Percentiles rank a stretch among this genome's conserved stretches.
Evolutionary conservation across 345 rosid genomes (phyloP).

Genomic region (Anacardium occidentale): DNA sequence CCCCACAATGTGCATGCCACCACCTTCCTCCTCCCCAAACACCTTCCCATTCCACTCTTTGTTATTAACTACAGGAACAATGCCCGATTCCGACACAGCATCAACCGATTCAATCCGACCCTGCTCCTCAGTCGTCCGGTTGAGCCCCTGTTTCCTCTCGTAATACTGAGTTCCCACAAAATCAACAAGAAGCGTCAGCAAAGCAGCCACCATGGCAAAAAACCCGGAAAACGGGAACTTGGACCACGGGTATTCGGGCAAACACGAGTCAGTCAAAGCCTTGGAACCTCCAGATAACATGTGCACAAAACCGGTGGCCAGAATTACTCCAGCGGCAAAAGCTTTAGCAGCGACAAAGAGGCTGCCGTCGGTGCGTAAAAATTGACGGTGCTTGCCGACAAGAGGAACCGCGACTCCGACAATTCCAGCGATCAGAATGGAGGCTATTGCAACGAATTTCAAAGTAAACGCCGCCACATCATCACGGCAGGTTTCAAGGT

Average conservation of each 20-base stretch:
- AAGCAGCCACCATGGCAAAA: slow-evolving; percentile 79
- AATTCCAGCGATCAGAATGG: slow-evolving; percentile 65
- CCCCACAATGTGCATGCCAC: slow-evolving; percentile 88
- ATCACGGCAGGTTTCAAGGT: slow-evolving; percentile 56
- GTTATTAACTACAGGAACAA: slow-evolving; percentile 31
- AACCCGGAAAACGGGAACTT: slow-evolving; percentile 84
- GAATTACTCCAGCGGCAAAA: slow-evolving; percentile 89
- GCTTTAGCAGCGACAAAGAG: slow-evolving; percentile 82
- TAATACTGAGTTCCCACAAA: slow-evolving; percentile 86
- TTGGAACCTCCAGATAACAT: slow-evolving; percentile 69
- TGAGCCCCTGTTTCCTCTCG: slow-evolving; percentile 71
- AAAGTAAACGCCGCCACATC: slow-evolving; percentile 56
- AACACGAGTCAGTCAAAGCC: slow-evolving; percentile 62
- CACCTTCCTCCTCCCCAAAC: slow-evolving; percentile 83
- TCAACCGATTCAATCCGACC: slow-evolving; percentile 40
- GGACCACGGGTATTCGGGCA: slow-evolving; percentile 72
- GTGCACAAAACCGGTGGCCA: slow-evolving; percentile 94
- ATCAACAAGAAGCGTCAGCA: slow-evolving; percentile 73
- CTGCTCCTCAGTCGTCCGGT: slow-evolving; percentile 38
- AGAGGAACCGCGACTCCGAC: slow-evolving; percentile 72
- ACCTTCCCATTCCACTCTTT: slow-evolving; percentile 42
- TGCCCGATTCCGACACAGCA: slow-evolving; percentile 44
- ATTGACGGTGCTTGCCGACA: slow-evolving; percentile 59
- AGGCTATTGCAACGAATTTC: slow-evolving; percentile 68
- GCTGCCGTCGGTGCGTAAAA: slow-evolving; percentile 57